Evolutionary conservation across 306 rosid species (phyloP).

Genomic region (Mimosa pudica): DNA sequence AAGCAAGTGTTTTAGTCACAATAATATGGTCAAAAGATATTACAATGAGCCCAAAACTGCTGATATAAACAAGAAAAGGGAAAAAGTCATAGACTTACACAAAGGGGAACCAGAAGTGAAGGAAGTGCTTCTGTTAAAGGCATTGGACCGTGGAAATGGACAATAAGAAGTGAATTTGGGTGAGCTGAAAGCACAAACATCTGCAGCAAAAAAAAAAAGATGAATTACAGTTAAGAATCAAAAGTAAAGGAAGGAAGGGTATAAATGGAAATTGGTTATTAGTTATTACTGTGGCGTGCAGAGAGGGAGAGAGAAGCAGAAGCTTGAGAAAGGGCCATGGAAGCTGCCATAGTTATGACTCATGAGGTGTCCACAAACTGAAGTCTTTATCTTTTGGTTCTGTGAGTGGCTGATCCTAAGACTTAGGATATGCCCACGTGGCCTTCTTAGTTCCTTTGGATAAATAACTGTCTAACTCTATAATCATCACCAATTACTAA

Average conservation of each 20-base stretch:
- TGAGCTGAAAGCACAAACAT: slow-evolving; percentile 49
- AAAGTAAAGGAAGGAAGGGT: neutral
- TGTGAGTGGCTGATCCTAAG: neutral
- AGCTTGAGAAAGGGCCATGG: slow-evolving; percentile 62
- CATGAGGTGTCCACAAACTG: neutral
- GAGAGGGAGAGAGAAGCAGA: slow-evolving; percentile 64
- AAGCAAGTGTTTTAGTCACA: neutral
- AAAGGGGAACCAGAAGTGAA: slow-evolving; percentile 74
- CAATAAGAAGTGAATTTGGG: slow-evolving; percentile 41
- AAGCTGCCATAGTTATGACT: neutral
- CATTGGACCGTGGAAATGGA: slow-evolving; percentile 40
- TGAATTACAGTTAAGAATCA: neutral
- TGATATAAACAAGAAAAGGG: neutral
- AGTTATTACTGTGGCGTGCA: slow-evolving; percentile 40
- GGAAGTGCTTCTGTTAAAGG: slow-evolving; percentile 41
- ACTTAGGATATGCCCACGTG: slow-evolving; percentile 37
- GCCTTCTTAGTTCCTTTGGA: neutral
- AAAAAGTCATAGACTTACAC: slow-evolving; percentile 38
- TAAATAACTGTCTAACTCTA: too few relatives aligned
- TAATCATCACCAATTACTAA: too few relatives aligned
- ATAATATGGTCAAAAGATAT: neutral
- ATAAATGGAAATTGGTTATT: slow-evolving; percentile 34
- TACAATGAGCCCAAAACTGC: neutral
- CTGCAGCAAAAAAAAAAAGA: slow-evolving; percentile 46
- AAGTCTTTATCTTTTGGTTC: slow-evolving; percentile 32